Evolutionary conservation across 1,139 yeast genomes (phyloP).

Genomic region (Pichia sp.): DNA sequence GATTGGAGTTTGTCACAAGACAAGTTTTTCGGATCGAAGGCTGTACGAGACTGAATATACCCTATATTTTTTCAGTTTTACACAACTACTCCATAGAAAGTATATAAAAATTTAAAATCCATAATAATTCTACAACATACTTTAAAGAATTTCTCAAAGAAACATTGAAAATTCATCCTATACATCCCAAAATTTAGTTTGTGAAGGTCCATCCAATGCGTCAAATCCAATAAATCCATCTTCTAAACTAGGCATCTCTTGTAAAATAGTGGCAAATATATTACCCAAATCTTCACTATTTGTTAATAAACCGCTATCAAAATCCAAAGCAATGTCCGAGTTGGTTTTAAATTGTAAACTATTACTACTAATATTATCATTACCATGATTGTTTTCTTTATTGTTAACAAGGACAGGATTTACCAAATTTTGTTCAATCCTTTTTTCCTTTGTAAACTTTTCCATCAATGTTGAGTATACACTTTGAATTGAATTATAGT

Average conservation of each 20-base stretch:
- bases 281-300: neutral
- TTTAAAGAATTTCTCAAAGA: too few species aligned
- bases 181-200: too few species aligned
- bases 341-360: neutral
- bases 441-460: neutral
- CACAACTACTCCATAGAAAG: too few species aligned
- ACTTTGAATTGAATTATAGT: constrained; percentile 1
- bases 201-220: neutral
- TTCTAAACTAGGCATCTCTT: neutral
- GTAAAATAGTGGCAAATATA: neutral
- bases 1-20: too few species aligned
- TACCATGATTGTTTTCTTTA: neutral
- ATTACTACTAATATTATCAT: neutral
- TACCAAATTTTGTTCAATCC: neutral
- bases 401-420: neutral
- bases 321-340: neutral
- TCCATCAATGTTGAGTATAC: neutral
- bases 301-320: neutral
- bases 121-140: too few species aligned
- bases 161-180: too few species aligned
- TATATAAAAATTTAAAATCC: too few species aligned
- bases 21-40: too few species aligned
- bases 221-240: neutral
- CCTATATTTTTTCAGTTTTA: too few species aligned
- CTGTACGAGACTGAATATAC: too few species aligned